Conservation (phyloP, 1,284 basidiomycete genomes). For the Laetiporus sulphureus region DNA sequence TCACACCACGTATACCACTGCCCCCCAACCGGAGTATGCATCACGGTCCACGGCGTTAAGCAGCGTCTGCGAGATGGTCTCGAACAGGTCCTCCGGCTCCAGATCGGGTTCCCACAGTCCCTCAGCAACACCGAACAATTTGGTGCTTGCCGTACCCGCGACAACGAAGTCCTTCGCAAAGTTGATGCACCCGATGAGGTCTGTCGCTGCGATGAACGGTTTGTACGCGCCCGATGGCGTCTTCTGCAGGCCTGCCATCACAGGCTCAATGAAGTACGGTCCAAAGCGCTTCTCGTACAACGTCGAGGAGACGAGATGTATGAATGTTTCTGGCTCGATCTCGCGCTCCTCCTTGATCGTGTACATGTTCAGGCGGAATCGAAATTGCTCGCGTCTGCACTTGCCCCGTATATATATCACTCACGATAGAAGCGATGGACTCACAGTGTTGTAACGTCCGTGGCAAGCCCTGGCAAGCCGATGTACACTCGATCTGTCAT, state of each 20-base stretch:
- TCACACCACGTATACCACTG: slow-evolving; percentile 92
- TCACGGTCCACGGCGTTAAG: slow-evolving; percentile 96
- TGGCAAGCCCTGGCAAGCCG: slow-evolving; percentile 90
- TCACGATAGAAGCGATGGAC: slow-evolving; percentile 18
- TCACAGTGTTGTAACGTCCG: slow-evolving; percentile 89
- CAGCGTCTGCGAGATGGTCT: slow-evolving; percentile 96
- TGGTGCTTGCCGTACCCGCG: slow-evolving; percentile 88
- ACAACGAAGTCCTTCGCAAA: slow-evolving; percentile 98
- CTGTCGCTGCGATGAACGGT: slow-evolving; percentile 95
- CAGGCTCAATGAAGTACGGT: slow-evolving; percentile 96
- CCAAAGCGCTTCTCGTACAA: slow-evolving; percentile 96
- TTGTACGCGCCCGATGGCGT: slow-evolving; percentile 70
- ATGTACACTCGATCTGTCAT: slow-evolving; percentile 91
- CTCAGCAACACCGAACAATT: slow-evolving; percentile 97
- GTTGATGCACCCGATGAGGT: slow-evolving; percentile 95
- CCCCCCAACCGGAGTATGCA: slow-evolving; percentile 96
- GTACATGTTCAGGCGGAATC: slow-evolving; percentile 98
- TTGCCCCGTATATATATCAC: no score
- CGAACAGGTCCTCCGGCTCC: slow-evolving; percentile 95
- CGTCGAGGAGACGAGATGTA: slow-evolving; percentile 94
- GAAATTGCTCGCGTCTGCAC: slow-evolving; percentile 76
- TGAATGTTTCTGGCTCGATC: slow-evolving; percentile 95
- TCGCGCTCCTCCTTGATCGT: slow-evolving; percentile 99
- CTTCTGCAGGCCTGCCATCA: slow-evolving; percentile 86
- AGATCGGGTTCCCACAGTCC: slow-evolving; percentile 98